Conservation (phyloP, 177 flowering plant genomes). For the Vitis hybrid region DNA sequence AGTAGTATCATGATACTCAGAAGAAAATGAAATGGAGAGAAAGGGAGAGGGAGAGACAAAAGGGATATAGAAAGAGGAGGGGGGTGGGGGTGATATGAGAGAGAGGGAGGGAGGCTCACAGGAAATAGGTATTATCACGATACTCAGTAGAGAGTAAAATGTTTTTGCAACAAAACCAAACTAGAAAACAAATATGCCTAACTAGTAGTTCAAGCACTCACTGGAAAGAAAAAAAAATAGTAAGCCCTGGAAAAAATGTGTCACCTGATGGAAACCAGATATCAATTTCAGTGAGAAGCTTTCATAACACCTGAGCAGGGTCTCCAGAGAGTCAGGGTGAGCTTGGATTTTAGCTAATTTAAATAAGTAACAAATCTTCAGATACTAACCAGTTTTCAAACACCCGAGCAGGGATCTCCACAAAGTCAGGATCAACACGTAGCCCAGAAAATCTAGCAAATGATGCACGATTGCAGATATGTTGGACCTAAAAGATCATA, state of each 20-base stretch:
- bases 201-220: not conserved
- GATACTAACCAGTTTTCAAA: constrained; percentile 76
- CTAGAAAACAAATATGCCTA: not conserved
- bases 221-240: not conserved
- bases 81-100: too few species aligned
- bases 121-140: too few species aligned
- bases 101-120: too few species aligned
- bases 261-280: constrained; percentile 95
- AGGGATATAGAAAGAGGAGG: too few species aligned
- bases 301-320: constrained; percentile 77
- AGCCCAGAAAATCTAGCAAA: constrained; percentile 90
- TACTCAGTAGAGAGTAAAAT: too few species aligned
- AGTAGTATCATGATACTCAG: too few species aligned
- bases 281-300: constrained; percentile 66
- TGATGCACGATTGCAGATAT: constrained; percentile 85
- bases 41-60: too few species aligned
- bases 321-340: constrained; percentile 9
- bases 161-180: too few species aligned
- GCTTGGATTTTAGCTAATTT: not conserved
- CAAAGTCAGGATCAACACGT: constrained; percentile 85
- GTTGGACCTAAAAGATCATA: constrained; percentile 64
- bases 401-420: constrained; percentile 82
- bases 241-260: not conserved
- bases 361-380: constrained; percentile 7
- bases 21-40: too few species aligned